Conservation (phyloP, 2,329 filamentous ascomycete genomes). For the Helotiales sp. region DNA sequence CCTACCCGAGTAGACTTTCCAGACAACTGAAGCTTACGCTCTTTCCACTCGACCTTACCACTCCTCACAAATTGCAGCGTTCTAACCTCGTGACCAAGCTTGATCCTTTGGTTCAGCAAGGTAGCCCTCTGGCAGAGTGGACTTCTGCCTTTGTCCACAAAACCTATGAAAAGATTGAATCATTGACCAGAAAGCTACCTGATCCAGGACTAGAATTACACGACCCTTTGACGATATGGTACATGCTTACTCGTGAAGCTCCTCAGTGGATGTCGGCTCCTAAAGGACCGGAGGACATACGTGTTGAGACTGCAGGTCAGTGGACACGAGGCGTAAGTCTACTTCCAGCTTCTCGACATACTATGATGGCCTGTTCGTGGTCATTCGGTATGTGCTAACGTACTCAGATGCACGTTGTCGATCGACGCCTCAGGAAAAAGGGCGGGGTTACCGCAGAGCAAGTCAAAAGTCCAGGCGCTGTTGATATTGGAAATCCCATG, state of each 20-base stretch:
- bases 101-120: conserved; percentile 54
- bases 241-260: conserved; percentile 63
- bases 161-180: conserved; percentile 67
- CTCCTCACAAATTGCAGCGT: conserved; percentile 63
- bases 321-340: conserved; percentile 76
- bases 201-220: conserved; percentile 68
- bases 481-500: conserved; percentile 38
- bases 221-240: conserved; percentile 79
- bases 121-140: conserved; percentile 75
- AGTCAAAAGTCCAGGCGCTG: conserved; percentile 34
- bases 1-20: conserved; percentile 65
- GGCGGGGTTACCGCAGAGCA: conserved; percentile 40
- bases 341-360: background rate
- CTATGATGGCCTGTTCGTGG: background rate
- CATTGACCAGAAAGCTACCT: conserved; percentile 56
- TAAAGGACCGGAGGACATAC: conserved; percentile 71
- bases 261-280: conserved; percentile 57
- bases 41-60: conserved; percentile 78
- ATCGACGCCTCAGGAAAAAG: conserved; percentile 64
- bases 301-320: conserved; percentile 86
- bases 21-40: conserved; percentile 65
- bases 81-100: conserved; percentile 59
- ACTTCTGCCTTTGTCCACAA: conserved; percentile 69
- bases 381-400: background rate
- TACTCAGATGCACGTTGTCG: conserved; percentile 71